A percentile compares a stretch with the other conserved stretches of the same genome.
Conservation (phyloP, 768 basidiomycete species). For the Mycena amicta region DNA sequence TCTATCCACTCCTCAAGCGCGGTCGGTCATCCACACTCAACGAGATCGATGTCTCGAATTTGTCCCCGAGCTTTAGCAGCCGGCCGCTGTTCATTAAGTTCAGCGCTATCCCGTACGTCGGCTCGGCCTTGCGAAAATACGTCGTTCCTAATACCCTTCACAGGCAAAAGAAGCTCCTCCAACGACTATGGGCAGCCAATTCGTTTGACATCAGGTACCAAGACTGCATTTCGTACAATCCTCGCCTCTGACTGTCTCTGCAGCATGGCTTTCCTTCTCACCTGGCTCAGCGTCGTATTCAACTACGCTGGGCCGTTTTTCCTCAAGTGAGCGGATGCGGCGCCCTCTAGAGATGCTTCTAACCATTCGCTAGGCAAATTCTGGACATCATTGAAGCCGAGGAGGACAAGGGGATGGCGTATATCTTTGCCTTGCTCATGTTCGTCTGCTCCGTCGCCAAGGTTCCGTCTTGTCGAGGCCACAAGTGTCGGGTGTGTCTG, state of each 20-base stretch:
- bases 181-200: conserved; percentile 46
- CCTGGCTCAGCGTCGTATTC: conserved; percentile 69
- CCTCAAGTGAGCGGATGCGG: no score
- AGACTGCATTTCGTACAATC: conserved; percentile 1
- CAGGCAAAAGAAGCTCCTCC: conserved; percentile 41
- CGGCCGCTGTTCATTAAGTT: conserved; percentile 63
- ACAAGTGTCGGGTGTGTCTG: neutral
- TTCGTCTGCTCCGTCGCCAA: conserved; percentile 64
- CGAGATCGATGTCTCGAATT: conserved; percentile 70
- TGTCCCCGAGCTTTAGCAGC: conserved; percentile 70
- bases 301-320: conserved; percentile 86
- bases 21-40: conserved; percentile 50
- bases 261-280: conserved; percentile 68
- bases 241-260: neutral
- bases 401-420: conserved; percentile 60
- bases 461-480: conserved; percentile 29
- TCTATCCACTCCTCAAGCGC: conserved; percentile 63
- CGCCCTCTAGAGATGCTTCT: no score
- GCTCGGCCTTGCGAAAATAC: no score
- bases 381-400: conserved; percentile 37
- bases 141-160: neutral
- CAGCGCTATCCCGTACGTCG: conserved; percentile 15
- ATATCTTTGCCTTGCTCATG: conserved; percentile 78
- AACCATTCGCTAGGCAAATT: no score
- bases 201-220: conserved; percentile 49